phyloP scores from a whole-genome alignment of 2,329 filamentous ascomycete species.

The Penicillium polonicum region DNA sequence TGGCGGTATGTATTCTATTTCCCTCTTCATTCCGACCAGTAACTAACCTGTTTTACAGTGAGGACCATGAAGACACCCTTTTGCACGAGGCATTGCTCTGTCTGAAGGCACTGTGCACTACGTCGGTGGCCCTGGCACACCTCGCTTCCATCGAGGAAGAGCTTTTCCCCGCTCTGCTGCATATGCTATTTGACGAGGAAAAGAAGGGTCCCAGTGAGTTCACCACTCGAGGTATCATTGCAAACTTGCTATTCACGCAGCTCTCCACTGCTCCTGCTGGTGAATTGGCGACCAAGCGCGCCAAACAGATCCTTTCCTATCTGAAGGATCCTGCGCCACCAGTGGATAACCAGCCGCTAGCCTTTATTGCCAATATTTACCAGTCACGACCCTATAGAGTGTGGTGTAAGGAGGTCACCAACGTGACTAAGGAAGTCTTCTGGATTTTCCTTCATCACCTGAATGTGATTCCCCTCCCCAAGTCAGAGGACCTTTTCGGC shows the following conservation, averaged over 20 bases:
- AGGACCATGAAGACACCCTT: slow-evolving; percentile 92
- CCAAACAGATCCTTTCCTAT: slow-evolving; percentile 72
- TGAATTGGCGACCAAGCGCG: slow-evolving; percentile 63
- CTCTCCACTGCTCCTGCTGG: slow-evolving; percentile 65
- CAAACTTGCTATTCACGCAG: slow-evolving; percentile 84
- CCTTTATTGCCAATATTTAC: slow-evolving; percentile 88
- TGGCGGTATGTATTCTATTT: slow-evolving; percentile 68
- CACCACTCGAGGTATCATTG: slow-evolving; percentile 85
- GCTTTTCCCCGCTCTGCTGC: slow-evolving; percentile 80
- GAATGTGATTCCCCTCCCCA: slow-evolving; percentile 68
- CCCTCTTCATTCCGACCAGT: neutral
- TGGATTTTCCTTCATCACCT: slow-evolving; percentile 98
- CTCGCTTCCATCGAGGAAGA: slow-evolving; percentile 75
- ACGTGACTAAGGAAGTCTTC: slow-evolving; percentile 96
- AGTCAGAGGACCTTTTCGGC: slow-evolving; percentile 33
- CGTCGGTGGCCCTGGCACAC: slow-evolving; percentile 77
- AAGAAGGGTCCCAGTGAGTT: slow-evolving; percentile 98
- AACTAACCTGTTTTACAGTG: slow-evolving; percentile 53
- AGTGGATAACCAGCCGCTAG: slow-evolving; percentile 72
- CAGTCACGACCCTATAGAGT: slow-evolving; percentile 83
- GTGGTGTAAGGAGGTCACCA: slow-evolving; percentile 89
- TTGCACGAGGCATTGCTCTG: slow-evolving; percentile 91
- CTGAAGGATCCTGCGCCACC: slow-evolving; percentile 75
- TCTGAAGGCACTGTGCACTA: slow-evolving; percentile 91
- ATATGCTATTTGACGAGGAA: slow-evolving; percentile 94